Evolutionary conservation across 164 flowering plant species (phyloP).

Genomic region (Umbilicus rupestris): DNA sequence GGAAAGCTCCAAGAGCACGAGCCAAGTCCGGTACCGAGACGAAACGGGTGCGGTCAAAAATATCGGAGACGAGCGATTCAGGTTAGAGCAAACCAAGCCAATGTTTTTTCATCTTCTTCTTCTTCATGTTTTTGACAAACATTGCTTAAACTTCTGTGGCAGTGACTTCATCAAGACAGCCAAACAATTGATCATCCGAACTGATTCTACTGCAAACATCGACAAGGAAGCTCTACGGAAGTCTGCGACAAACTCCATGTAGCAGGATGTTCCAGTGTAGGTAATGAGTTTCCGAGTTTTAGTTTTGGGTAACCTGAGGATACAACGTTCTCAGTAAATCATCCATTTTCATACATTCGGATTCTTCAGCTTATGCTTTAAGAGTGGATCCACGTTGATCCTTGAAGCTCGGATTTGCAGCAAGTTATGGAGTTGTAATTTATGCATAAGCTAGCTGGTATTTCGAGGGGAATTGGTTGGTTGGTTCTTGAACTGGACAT

Average conservation of each 20-base stretch:
- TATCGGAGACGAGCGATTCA: slow-evolving; percentile 55
- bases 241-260: not conserved
- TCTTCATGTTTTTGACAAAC: not conserved
- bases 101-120: not conserved
- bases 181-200: slow-evolving; percentile 52
- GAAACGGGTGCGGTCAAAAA: slow-evolving; percentile 28
- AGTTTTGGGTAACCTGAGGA: too few species aligned
- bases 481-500: too few species aligned
- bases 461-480: too few species aligned
- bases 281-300: not conserved
- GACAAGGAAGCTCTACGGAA: not conserved
- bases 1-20: slow-evolving; percentile 31
- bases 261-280: not conserved
- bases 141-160: slow-evolving; percentile 18
- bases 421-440: too few species aligned
- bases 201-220: slow-evolving; percentile 29
- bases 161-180: slow-evolving; percentile 61
- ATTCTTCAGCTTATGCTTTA: too few species aligned
- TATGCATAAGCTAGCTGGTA: too few species aligned
- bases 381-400: too few species aligned
- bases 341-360: too few species aligned
- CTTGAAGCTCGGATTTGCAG: too few species aligned
- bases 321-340: too few species aligned
- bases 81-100: slow-evolving; percentile 21
- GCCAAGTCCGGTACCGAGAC: slow-evolving; percentile 36